phyloP scores from a whole-genome alignment of 1,139 yeast species.

The Yarrowia galli region DNA sequence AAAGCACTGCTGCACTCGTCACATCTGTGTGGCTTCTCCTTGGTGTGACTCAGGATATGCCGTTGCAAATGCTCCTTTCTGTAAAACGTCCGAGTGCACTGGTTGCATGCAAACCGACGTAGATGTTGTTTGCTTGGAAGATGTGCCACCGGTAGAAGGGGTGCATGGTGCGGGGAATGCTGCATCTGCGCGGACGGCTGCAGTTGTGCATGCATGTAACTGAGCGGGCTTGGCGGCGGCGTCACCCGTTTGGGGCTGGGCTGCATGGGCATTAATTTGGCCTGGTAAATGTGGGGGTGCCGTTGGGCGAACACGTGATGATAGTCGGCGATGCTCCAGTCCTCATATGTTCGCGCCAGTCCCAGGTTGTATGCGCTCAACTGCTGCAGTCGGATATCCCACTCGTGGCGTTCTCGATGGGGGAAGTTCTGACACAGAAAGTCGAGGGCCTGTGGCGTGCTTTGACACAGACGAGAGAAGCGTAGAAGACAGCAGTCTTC shows the following conservation, averaged over 20 bases:
- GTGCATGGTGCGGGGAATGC: conserved; percentile 19
- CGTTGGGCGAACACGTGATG: conserved; percentile 31
- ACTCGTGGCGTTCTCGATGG: conserved; percentile 32
- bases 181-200: conserved; percentile 18
- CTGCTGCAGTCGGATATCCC: conserved; percentile 31
- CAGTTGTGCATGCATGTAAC: conserved; percentile 20
- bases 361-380: conserved; percentile 14
- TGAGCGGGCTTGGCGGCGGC: conserved; percentile 29
- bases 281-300: conserved; percentile 20
- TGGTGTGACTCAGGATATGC: conserved; percentile 34
- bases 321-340: conserved; percentile 28
- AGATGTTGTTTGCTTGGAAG: conserved; percentile 36
- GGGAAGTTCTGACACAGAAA: conserved; percentile 22
- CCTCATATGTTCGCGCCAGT: conserved; percentile 14
- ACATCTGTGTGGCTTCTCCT: conserved; percentile 29
- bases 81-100: conserved; percentile 29
- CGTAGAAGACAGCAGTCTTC: conserved; percentile 30
- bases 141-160: conserved; percentile 15
- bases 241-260: conserved; percentile 33
- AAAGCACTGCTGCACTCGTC: conserved; percentile 25
- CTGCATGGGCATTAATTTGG: conserved; percentile 30
- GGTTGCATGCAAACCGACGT: conserved; percentile 33
- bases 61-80: conserved; percentile 37
- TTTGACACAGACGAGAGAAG: conserved; percentile 26
- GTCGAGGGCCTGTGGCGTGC: conserved; percentile 26